Conservation (phyloP, 1,284 basidiomycete genomes). For the Apiotrichum porosum region DNA sequence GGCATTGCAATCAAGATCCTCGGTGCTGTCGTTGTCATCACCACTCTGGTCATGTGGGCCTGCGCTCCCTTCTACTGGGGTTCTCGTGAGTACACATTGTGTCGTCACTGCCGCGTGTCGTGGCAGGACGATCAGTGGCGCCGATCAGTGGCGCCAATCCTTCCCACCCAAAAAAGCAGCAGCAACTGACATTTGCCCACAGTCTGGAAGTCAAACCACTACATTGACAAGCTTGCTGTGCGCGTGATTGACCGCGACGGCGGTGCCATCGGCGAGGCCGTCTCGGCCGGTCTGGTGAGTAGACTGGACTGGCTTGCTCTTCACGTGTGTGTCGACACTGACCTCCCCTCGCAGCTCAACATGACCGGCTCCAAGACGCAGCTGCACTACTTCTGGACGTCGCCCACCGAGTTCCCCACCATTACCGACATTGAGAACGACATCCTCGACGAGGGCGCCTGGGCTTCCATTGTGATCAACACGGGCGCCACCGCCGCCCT, state of each 20-base stretch:
- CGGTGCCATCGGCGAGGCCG: conserved; percentile 45
- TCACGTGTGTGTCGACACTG: too few species aligned
- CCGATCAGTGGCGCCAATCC: too few species aligned
- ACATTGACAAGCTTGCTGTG: conserved; percentile 49
- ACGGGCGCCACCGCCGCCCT: conserved; percentile 30
- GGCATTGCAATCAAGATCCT: conserved; percentile 38
- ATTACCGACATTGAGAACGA: conserved; percentile 25
- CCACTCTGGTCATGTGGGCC: conserved; percentile 41
- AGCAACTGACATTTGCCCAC: not conserved
- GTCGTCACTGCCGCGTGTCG: too few species aligned
- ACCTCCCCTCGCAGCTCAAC: too few species aligned
- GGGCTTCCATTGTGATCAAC: conserved; percentile 43
- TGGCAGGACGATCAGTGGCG: not conserved
- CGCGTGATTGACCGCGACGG: conserved; percentile 53
- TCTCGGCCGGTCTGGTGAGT: conserved; percentile 28
- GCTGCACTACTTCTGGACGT: conserved; percentile 35
- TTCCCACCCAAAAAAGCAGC: too few species aligned
- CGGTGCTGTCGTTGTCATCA: conserved; percentile 23
- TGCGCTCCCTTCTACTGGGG: conserved; percentile 51
- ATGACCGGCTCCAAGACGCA: conserved; percentile 4
- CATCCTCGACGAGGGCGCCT: conserved; percentile 42
- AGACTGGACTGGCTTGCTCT: too few species aligned
- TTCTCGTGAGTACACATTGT: conserved; percentile 37
- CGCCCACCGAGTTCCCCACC: conserved; percentile 30
- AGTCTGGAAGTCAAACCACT: conserved; percentile 42